phyloP scores from a whole-genome alignment of 805 yeast species.

The Yarrowia keelungensis region DNA sequence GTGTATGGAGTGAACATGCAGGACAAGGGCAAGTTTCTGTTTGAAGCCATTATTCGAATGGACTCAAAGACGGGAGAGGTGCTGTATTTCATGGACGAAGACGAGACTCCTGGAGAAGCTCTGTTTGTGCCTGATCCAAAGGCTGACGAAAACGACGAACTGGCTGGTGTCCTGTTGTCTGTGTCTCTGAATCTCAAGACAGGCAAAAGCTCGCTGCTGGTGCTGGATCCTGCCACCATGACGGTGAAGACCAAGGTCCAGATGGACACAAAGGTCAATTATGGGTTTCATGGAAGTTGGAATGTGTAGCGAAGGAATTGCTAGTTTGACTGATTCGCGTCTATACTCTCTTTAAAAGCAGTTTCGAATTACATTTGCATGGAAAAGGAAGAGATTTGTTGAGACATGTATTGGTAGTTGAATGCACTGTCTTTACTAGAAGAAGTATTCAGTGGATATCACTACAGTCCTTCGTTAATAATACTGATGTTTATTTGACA shows the following conservation, averaged over 20 bases:
- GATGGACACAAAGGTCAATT: slow-evolving; percentile 25
- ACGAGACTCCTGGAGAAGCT: slow-evolving; percentile 31
- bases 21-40: slow-evolving; percentile 20
- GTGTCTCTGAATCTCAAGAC: slow-evolving; percentile 3
- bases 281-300: slow-evolving; percentile 20
- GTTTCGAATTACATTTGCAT: too few species aligned
- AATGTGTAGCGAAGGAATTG: neutral
- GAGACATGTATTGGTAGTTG: too few species aligned
- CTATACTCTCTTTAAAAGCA: too few species aligned
- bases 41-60: slow-evolving; percentile 10
- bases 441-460: too few species aligned
- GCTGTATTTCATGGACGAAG: slow-evolving; percentile 1
- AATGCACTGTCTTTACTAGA: too few species aligned
- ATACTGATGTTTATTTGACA: too few species aligned
- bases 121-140: slow-evolving; percentile 30
- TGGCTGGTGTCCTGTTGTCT: neutral
- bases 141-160: slow-evolving; percentile 3
- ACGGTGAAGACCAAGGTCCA: slow-evolving; percentile 1
- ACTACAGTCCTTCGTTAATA: too few species aligned
- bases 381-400: too few species aligned
- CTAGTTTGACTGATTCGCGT: too few species aligned
- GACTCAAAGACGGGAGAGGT: slow-evolving; percentile 7
- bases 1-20: slow-evolving; percentile 30
- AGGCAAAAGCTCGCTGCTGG: slow-evolving; percentile 2
- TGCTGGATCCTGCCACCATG: slow-evolving; percentile 22